A percentile compares a stretch with the other conserved stretches of the same genome.
phyloP scores from a whole-genome alignment of 495 filamentous ascomycete genomes.

The Schizothecium vesticola region DNA sequence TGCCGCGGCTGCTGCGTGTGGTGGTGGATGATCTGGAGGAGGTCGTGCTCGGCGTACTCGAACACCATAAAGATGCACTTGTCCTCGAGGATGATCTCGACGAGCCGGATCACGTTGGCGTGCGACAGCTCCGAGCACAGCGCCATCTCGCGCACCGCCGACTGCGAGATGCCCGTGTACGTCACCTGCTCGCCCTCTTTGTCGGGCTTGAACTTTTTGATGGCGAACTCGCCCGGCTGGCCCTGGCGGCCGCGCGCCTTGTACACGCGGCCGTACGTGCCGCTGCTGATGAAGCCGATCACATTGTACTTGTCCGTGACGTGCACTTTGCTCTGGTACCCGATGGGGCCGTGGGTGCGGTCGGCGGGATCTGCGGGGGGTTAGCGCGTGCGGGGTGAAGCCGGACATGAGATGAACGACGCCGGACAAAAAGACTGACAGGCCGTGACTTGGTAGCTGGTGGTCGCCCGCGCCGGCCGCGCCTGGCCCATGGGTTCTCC shows the following conservation, averaged over 20 bases:
- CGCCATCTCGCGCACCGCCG: slow-evolving; percentile 97
- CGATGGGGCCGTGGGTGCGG: slow-evolving; percentile 38
- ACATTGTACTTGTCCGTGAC: slow-evolving; percentile 91
- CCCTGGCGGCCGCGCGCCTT: slow-evolving; percentile 79
- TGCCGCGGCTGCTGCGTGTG: slow-evolving; percentile 84
- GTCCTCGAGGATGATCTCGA: slow-evolving; percentile 96
- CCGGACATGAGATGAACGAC: slow-evolving; percentile 1
- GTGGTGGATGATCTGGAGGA: slow-evolving; percentile 97
- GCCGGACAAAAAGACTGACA: slow-evolving; percentile 16
- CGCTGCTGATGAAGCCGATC: slow-evolving; percentile 95
- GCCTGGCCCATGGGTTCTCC: slow-evolving; percentile 17
- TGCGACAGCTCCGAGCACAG: slow-evolving; percentile 90
- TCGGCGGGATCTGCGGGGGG: slow-evolving; percentile 41
- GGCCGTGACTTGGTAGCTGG: slow-evolving; percentile 18
- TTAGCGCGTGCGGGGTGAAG: slow-evolving; percentile 20
- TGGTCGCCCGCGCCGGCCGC: slow-evolving; percentile 18
- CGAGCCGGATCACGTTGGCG: slow-evolving; percentile 80
- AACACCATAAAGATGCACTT: slow-evolving; percentile 99
- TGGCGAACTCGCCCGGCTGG: slow-evolving; percentile 76
- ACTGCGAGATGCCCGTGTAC: slow-evolving; percentile 97
- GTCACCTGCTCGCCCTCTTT: slow-evolving; percentile 93
- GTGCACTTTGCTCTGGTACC: slow-evolving; percentile 79
- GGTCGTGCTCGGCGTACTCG: slow-evolving; percentile 95
- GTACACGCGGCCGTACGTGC: slow-evolving; percentile 98
- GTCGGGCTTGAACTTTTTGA: slow-evolving; percentile 99